Base-by-base conservation (phyloP, 108 stramenopile species). In the Discostella pseudostelligera region DNA sequence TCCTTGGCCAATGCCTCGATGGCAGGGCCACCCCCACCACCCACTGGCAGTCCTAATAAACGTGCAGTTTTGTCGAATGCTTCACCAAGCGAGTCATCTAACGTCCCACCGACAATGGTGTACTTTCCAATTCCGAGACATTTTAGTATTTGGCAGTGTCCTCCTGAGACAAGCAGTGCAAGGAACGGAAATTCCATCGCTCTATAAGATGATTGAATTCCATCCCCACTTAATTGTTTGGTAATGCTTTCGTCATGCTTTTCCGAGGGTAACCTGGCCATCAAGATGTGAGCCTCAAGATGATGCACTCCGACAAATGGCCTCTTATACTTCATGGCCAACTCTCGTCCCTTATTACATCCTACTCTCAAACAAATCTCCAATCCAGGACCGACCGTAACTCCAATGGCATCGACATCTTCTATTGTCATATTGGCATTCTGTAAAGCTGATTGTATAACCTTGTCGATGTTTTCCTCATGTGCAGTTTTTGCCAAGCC, bases 311-410 rank as follows among this genome's bases (percentile, higher is more conserved):
- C 93, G 9, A 97, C 93, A 80, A 99, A 99, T 9, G 98, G 98
- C 59, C 89, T 94, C 36, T 69, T 62, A 62, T 90, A 65, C 72
- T 76, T 62, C 20, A 67, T 66, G 3, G 96, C 95, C 55, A 97
- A 79, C 12, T 84, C 83, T 43, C 83, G 76, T 4, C 96, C 98
- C 57, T 73, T 87, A 50, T 90, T 81, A 46, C 84, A 83, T 4
- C 98, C 98, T 24, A 99, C 95, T 19, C 98, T 85, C 32, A 99
- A 82, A 76, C 98, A 99, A 55, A 99, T 93, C 65, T 97, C 98
- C 59, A 99, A 79, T 0, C 98, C 98, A 5, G 98, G 98, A 5
- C 98, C 98, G 12, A 97, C 95, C n/a, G 98, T 99, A 8, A 93
- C 96, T n/a, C 95, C 96, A 56, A 98, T 84, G 16, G 93, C 96